Evolutionary conservation across 345 rosid genomes (phyloP).

Genomic region (Citrus trifoliata): DNA sequence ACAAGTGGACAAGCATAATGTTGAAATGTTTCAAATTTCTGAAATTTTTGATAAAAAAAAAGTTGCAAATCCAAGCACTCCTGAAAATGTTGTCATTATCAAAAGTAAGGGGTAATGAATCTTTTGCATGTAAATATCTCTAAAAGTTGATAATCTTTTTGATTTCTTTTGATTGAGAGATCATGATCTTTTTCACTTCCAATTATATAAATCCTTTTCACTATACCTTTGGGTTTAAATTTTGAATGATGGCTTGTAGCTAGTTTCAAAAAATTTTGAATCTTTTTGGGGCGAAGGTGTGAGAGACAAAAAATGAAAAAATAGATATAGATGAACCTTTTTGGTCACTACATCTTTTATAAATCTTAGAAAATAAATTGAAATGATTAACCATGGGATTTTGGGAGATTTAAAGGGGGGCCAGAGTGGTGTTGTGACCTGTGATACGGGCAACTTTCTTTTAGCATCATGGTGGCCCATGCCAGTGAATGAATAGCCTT

Average conservation of each 20-base stretch:
- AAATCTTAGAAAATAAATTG: conserved; percentile 14
- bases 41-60: conserved; percentile 4
- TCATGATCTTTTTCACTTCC: conserved; percentile 44
- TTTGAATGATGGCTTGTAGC: conserved; percentile 22
- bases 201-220: conserved; percentile 8
- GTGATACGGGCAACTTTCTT: conserved; percentile 5
- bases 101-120: background rate
- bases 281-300: conserved; percentile 13
- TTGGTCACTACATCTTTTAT: background rate
- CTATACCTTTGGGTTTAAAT: conserved; percentile 18
- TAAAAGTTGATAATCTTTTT: conserved; percentile 36
- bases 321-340: background rate
- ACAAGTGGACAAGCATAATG: conserved; percentile 4
- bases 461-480: conserved; percentile 37
- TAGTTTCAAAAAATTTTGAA: conserved; percentile 15
- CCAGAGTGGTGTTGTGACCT: conserved; percentile 17
- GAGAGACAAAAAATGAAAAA: conserved; percentile 5
- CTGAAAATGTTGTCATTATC: conserved; percentile 15
- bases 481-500: conserved; percentile 19
- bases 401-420: conserved; percentile 25
- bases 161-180: conserved; percentile 44
- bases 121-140: conserved; percentile 21
- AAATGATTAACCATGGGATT: conserved; percentile 41
- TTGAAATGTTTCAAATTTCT: background rate
- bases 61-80: conserved; percentile 10